These are phyloP conservation scores for Hypomontagnella submonticulosa DNA, from an alignment of 495 filamentous ascomycete genomes.

Conservation along the genomic window DNA sequence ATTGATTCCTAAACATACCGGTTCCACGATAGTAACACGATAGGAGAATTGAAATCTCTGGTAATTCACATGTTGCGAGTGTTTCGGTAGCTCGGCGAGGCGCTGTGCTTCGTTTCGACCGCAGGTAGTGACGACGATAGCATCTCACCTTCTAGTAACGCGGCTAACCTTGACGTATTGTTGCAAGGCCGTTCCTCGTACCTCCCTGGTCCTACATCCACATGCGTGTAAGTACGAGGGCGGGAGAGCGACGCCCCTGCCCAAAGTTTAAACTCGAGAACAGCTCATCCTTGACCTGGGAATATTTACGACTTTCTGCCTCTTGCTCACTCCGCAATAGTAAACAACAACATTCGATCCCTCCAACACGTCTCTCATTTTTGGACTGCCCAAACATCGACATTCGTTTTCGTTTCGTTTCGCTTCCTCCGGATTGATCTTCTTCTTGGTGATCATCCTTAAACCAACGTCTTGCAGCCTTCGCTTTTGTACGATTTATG, in stretches of 20 bases:
- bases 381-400: conserved; percentile 48
- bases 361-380: conserved; percentile 22
- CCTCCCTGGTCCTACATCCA: too few relatives aligned
- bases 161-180: too few relatives aligned
- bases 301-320: not conserved
- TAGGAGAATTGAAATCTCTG: too few relatives aligned
- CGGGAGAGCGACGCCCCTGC: not conserved
- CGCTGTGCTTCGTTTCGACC: too few relatives aligned
- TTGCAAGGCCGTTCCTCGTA: too few relatives aligned
- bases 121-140: too few relatives aligned
- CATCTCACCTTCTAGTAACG: too few relatives aligned
- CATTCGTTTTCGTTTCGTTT: conserved; percentile 30
- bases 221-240: too few relatives aligned
- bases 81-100: too few relatives aligned
- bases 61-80: too few relatives aligned
- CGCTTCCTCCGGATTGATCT: conserved; percentile 41
- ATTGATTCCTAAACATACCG: too few relatives aligned
- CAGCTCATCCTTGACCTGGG: not conserved
- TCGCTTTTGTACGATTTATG: conserved; percentile 46
- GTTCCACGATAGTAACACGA: too few relatives aligned
- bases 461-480: conserved; percentile 27
- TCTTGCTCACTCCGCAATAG: not conserved
- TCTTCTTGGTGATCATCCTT: conserved; percentile 51
- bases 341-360: conserved; percentile 12
- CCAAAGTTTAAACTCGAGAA: not conserved